A percentile compares a stretch with the other conserved stretches of the same genome.
Conservation (phyloP, 306 rosid species). For the Prunus dulcis region DNA sequence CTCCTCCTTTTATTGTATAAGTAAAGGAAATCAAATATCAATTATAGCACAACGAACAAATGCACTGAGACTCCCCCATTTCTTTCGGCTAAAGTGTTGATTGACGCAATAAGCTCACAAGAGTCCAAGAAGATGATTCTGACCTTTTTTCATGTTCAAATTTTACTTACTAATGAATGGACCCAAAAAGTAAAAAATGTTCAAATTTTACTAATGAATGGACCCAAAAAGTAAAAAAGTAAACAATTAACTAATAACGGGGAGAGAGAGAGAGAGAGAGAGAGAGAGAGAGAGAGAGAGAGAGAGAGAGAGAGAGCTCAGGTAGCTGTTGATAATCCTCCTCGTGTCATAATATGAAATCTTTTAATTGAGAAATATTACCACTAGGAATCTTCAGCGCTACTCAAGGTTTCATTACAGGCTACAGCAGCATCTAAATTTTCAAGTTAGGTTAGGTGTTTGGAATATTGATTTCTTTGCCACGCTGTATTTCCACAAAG, state of each 20-base stretch:
- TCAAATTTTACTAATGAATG: conserved; percentile 3
- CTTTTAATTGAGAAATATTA: neutral
- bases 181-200: neutral
- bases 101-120: conserved; percentile 35
- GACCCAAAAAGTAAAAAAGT: neutral
- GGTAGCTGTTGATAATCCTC: neutral
- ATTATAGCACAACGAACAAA: conserved; percentile 30
- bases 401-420: conserved; percentile 25
- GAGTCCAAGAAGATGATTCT: conserved; percentile 26
- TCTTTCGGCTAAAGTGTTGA: conserved; percentile 69
- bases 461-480: conserved; percentile 21
- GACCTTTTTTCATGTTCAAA: conserved; percentile 31
- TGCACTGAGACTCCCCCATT: conserved; percentile 32
- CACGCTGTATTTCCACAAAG: conserved; percentile 42
- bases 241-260: neutral
- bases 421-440: neutral
- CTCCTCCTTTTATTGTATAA: no score
- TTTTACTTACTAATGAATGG: conserved; percentile 1
- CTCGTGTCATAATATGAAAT: neutral
- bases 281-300: no score
- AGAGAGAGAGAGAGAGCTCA: no score
- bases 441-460: conserved; percentile 18
- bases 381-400: conserved; percentile 32
- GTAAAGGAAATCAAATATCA: conserved; percentile 8
- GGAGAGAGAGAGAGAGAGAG: no score